Evolutionary conservation across 805 yeast species (phyloP).

Genomic region (Hanseniaspora meyeri): DNA sequence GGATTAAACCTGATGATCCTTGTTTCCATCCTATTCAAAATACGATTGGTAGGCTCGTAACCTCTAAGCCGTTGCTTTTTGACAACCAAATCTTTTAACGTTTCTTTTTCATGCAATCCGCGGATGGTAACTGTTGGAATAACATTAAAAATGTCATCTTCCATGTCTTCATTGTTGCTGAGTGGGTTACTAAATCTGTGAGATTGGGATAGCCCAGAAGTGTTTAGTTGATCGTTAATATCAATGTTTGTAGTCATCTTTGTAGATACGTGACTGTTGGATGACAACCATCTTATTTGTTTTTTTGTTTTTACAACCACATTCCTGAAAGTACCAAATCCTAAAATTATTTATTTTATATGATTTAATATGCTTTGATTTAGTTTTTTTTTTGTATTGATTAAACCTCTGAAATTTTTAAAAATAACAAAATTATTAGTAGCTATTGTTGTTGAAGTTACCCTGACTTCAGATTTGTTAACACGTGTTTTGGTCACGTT

Average conservation of each 20-base stretch:
- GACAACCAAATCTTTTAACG: not conserved
- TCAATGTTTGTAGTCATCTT: not conserved
- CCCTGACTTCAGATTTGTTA: not conserved
- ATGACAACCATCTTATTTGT: too few species aligned
- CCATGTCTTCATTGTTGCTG: not conserved
- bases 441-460: not conserved
- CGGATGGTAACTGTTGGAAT: not conserved
- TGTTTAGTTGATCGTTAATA: not conserved
- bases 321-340: too few species aligned
- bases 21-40: constrained; percentile 1
- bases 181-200: not conserved
- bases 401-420: not conserved
- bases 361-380: not conserved
- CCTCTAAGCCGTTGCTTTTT: constrained; percentile 1
- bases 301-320: too few species aligned
- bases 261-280: not conserved
- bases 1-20: not conserved
- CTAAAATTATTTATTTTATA: not conserved
- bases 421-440: too few species aligned
- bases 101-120: not conserved
- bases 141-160: not conserved
- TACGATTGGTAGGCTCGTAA: not conserved
- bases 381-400: not conserved
- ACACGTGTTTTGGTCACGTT: not conserved
- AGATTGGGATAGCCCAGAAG: not conserved